These are phyloP conservation scores for Rhazya stricta DNA, from an alignment of 257 asterid species.

Conservation along the genomic window DNA sequence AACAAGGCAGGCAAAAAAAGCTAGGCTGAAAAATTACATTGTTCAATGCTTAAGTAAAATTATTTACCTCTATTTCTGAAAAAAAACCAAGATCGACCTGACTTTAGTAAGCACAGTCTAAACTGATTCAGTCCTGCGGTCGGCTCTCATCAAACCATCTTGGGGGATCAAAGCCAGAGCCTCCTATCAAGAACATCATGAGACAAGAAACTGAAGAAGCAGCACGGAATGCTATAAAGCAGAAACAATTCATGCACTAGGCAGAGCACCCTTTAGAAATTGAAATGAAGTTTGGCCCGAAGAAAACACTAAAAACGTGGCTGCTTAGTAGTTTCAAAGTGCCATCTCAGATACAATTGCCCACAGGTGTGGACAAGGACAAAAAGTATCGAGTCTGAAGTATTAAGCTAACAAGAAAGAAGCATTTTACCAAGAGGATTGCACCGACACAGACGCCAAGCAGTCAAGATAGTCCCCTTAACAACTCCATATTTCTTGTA, in stretches of 20 bases:
- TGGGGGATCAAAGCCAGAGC: constrained; percentile 92
- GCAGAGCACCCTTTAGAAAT: too few species aligned
- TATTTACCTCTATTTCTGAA: not conserved
- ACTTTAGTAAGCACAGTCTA: not conserved
- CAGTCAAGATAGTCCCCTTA: constrained; percentile 71
- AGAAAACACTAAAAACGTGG: not conserved
- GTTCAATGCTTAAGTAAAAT: not conserved
- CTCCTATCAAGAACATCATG: constrained; percentile 41
- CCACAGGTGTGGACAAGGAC: not conserved
- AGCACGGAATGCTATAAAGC: not conserved
- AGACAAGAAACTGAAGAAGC: not conserved
- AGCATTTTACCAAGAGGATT: constrained; percentile 66
- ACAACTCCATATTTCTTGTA: constrained; percentile 82
- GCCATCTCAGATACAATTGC: not conserved
- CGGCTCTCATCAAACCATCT: constrained; percentile 78
- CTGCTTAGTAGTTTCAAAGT: not conserved
- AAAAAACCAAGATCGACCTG: not conserved
- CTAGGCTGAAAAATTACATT: not conserved
- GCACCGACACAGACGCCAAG: constrained; percentile 93
- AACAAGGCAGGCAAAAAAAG: not conserved
- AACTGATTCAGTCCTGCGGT: constrained; percentile 32
- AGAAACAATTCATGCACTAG: not conserved
- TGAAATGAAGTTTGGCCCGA: not conserved
- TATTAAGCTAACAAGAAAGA: not conserved
- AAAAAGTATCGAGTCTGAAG: not conserved